Conservation (phyloP, 2,329 filamentous ascomycete genomes). For the Fusarium euwallaceae region DNA sequence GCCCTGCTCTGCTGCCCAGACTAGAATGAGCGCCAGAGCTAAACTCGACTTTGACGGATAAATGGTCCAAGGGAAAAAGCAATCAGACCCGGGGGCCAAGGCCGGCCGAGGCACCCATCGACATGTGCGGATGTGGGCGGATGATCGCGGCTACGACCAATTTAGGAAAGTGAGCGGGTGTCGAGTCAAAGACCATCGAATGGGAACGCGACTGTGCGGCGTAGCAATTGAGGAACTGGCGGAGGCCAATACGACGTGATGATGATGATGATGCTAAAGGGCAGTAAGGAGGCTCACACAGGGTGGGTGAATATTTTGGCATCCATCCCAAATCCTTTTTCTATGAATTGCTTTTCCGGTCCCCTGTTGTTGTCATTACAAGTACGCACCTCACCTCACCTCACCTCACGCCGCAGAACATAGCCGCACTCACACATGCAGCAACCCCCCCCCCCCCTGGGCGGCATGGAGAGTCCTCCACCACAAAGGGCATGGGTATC, state of each 20-base stretch:
- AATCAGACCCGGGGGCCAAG: conserved; percentile 6
- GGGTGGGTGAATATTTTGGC: conserved; percentile 23
- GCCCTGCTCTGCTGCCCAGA: not conserved
- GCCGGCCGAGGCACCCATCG: not conserved
- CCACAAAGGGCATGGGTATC: conserved; percentile 15
- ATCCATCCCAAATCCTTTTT: not conserved
- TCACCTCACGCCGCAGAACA: not conserved
- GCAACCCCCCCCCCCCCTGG: not conserved
- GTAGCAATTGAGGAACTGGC: conserved; percentile 15
- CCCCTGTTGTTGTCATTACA: not conserved
- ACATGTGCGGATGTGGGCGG: conserved; percentile 30
- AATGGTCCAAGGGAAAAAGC: not conserved
- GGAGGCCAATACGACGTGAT: conserved; percentile 3
- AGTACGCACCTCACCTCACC: not conserved
- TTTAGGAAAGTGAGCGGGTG: not conserved
- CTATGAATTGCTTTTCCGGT: conserved; percentile 1
- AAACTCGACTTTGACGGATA: not conserved
- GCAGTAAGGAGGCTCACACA: conserved; percentile 16
- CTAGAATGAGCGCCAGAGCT: not conserved
- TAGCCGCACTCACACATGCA: conserved; percentile 13
- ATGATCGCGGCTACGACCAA: not conserved
- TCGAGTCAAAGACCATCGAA: not conserved
- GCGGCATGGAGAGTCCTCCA: conserved; percentile 11
- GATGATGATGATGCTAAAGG: not conserved
- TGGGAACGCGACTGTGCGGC: conserved; percentile 11